Conservation (phyloP, 306 rosid species). For the Vigna unguiculata region DNA sequence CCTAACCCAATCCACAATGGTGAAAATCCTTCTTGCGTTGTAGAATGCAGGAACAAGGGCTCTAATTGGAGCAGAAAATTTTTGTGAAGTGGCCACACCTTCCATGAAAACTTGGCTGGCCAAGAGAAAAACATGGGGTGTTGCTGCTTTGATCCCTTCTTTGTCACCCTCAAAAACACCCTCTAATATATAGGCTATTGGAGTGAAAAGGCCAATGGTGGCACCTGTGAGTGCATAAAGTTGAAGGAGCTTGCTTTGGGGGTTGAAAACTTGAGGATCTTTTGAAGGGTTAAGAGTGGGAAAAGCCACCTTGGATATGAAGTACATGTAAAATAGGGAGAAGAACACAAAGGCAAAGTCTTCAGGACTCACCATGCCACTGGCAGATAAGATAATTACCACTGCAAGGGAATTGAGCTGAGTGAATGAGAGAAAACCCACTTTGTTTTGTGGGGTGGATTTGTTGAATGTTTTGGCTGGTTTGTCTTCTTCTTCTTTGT, state of each 20-base stretch:
- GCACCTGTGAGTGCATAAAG: constrained; percentile 59
- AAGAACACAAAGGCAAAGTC: constrained; percentile 75
- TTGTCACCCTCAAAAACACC: constrained; percentile 80
- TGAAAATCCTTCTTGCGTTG: constrained; percentile 75
- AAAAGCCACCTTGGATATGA: constrained; percentile 74
- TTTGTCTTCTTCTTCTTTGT: constrained; percentile 55
- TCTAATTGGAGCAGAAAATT: constrained; percentile 70
- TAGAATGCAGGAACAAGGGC: constrained; percentile 81
- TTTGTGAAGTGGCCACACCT: constrained; percentile 63
- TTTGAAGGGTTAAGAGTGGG: constrained; percentile 52
- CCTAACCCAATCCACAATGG: constrained; percentile 74
- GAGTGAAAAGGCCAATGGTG: constrained; percentile 69
- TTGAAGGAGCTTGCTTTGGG: constrained; percentile 57
- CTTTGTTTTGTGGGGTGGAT: constrained; percentile 17
- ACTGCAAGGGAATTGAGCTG: constrained; percentile 73
- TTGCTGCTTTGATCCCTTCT: constrained; percentile 80
- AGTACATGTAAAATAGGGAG: constrained; percentile 62
- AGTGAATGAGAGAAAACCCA: constrained; percentile 58
- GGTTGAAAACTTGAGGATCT: constrained; percentile 56
- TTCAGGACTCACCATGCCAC: constrained; percentile 74
- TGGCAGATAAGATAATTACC: constrained; percentile 66
- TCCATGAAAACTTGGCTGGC: constrained; percentile 90
- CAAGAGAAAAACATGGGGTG: constrained; percentile 84
- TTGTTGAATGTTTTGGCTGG: constrained; percentile 38
- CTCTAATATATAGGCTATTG: constrained; percentile 71